These are phyloP conservation scores for Millerozyma acaciae DNA, from an alignment of 805 yeast species.

Conservation along the genomic window DNA sequence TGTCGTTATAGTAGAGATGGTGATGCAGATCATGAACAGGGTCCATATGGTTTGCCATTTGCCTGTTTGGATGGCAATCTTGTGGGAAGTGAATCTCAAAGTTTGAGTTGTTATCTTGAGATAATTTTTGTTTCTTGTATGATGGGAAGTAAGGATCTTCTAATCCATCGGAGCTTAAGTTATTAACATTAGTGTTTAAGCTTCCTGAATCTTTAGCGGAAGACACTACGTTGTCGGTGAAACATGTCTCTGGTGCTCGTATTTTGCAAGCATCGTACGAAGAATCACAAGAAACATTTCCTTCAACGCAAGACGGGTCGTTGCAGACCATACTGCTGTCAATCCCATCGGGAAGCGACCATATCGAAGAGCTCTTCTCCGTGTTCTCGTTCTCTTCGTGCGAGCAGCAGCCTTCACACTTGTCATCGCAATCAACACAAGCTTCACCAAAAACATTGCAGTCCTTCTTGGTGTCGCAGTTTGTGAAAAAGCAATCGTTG, in stretches of 20 bases:
- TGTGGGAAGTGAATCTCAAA: slow-evolving; percentile 39
- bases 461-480: slow-evolving; percentile 21
- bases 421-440: slow-evolving; percentile 3
- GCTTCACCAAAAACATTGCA: neutral
- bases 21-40: neutral
- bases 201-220: slow-evolving; percentile 31
- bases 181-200: slow-evolving; percentile 9
- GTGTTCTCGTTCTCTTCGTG: too few relatives aligned
- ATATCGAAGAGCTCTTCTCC: too few relatives aligned
- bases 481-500: slow-evolving; percentile 40
- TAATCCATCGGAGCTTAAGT: neutral
- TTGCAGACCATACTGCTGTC: slow-evolving; percentile 6
- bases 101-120: slow-evolving; percentile 3
- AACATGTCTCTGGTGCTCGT: slow-evolving; percentile 17
- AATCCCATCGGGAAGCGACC: slow-evolving; percentile 1
- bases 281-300: slow-evolving; percentile 5
- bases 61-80: slow-evolving; percentile 26
- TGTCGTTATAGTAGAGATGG: slow-evolving; percentile 1
- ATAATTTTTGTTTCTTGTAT: slow-evolving; percentile 8
- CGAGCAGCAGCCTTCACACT: neutral
- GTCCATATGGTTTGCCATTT: slow-evolving; percentile 2
- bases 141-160: neutral
- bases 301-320: slow-evolving; percentile 7
- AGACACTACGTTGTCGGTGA: slow-evolving; percentile 30
- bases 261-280: slow-evolving; percentile 9